Base-by-base conservation (phyloP, 2,329 filamentous ascomycete genomes). In the Pyricularia sp. region DNA sequence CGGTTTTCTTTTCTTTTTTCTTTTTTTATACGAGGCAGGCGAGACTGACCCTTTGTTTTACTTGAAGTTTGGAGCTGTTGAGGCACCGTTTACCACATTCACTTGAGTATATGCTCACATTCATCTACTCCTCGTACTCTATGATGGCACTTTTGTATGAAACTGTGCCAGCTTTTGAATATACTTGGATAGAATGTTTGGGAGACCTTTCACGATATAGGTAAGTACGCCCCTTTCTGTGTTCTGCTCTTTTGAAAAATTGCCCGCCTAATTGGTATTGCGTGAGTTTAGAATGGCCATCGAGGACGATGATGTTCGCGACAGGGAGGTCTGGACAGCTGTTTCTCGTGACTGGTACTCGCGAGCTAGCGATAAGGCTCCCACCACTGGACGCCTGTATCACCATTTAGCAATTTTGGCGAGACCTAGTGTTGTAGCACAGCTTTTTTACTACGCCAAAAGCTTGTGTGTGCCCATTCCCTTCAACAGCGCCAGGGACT, bases 101-200 rank as follows among this genome's bases (percentile, higher is more conserved):
- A 1, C 79, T 93, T 0, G 94, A 97, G 66, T 91, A 96, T 69
- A 97, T 98, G 93, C 81, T 97, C 0, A 88, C 89, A 0, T 98
- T 97, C 69, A 93, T 98, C 0, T 96, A 96, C 71, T 79, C 94
- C 20, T 90, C 93, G 0, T 98, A 97, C 72, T 91, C 90, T 2
- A 96, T 97, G 88, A 92, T 97, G 86, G 90, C 92, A 0, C 78
- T 97, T 0, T 79, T 97, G 0, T 91, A 93, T 70, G 94, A 98
- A 74, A 97, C 92, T 0, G 92, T 97, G 0, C 89, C 91, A 0
- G 84, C 86, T 0, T 97, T 97, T 72, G 86, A 91, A 68, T 91
- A 95, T 69, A 97, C 92, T 0, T 98, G 94, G 94, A 92, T 97
- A 10, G 94, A 97, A 72, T n/a, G n/a, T n/a, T n/a, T n/a, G n/a